Conservation (phyloP, 2,329 filamentous ascomycete species). For the Penicillium thymicola region DNA sequence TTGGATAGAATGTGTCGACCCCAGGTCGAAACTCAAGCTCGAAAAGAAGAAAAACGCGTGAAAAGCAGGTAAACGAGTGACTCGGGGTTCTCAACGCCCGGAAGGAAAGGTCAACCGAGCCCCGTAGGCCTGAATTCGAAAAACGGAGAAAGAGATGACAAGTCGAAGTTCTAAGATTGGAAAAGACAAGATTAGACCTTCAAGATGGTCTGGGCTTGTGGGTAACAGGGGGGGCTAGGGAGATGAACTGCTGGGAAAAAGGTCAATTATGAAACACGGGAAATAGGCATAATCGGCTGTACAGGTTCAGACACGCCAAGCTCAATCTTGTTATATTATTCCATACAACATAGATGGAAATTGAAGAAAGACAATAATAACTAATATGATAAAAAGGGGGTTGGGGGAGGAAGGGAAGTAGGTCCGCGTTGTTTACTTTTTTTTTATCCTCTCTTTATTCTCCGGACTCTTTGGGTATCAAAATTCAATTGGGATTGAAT, state of each 20-base stretch:
- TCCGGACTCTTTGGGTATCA: neutral
- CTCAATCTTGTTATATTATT: neutral
- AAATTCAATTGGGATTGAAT: neutral
- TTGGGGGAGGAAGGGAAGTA: neutral
- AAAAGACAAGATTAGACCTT: neutral
- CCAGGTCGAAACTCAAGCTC: constrained; percentile 15
- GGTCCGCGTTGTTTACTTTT: constrained; percentile 1
- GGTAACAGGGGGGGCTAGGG: constrained; percentile 8
- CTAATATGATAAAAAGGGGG: neutral
- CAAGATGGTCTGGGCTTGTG: constrained; percentile 17
- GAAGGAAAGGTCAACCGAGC: constrained; percentile 22
- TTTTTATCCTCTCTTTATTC: neutral
- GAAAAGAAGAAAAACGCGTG: constrained; percentile 13
- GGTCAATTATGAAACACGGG: constrained; percentile 7
- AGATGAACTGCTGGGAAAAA: constrained; percentile 13
- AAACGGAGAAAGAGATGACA: constrained; percentile 12
- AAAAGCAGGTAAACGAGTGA: constrained; percentile 23
- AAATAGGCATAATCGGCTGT: neutral
- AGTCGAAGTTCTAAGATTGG: constrained; percentile 16
- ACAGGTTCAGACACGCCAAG: neutral
- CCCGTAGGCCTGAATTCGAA: constrained; percentile 17
- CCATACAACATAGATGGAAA: neutral
- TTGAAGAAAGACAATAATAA: neutral
- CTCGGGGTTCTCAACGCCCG: constrained; percentile 18
- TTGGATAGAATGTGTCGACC: constrained; percentile 4